Evolutionary conservation across 129 eudicot species (phyloP).

Genomic region (Rutidosis leptorrhynchoides): DNA sequence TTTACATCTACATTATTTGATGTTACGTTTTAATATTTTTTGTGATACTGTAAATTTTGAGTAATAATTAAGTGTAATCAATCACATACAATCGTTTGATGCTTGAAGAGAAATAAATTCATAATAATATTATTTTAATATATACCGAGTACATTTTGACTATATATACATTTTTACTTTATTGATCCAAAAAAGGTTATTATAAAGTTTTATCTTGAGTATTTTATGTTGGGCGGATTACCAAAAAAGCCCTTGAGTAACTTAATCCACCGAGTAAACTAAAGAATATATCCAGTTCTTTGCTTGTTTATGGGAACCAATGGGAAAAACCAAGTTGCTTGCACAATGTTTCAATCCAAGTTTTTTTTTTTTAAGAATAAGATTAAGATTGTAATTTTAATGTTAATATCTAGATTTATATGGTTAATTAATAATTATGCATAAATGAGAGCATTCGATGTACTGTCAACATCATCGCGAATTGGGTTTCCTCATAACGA

Average conservation of each 20-base stretch:
- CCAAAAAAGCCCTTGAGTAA: constrained; percentile 29
- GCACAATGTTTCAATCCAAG: constrained; percentile 20
- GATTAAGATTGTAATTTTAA: no score
- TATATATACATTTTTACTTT: not conserved
- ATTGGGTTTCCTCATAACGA: no score
- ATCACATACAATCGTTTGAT: no score
- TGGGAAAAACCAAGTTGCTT: constrained; percentile 25
- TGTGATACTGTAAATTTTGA: no score
- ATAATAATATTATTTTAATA: not conserved
- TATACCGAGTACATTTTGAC: no score
- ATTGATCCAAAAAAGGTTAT: constrained; percentile 6
- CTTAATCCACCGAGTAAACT: constrained; percentile 26
- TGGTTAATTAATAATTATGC: no score
- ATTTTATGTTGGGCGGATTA: not conserved
- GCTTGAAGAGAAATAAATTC: no score
- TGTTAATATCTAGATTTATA: no score
- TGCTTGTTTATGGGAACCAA: constrained; percentile 24
- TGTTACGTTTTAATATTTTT: constrained; percentile 4
- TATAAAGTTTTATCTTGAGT: not conserved
- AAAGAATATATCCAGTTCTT: constrained; percentile 35
- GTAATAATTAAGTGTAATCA: no score
- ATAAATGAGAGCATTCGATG: no score
- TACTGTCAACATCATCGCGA: no score
- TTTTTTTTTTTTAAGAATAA: no score
- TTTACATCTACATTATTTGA: not conserved